Base-by-base conservation (phyloP, 2,329 filamentous ascomycete species). In the Dactylellina cionopaga region DNA sequence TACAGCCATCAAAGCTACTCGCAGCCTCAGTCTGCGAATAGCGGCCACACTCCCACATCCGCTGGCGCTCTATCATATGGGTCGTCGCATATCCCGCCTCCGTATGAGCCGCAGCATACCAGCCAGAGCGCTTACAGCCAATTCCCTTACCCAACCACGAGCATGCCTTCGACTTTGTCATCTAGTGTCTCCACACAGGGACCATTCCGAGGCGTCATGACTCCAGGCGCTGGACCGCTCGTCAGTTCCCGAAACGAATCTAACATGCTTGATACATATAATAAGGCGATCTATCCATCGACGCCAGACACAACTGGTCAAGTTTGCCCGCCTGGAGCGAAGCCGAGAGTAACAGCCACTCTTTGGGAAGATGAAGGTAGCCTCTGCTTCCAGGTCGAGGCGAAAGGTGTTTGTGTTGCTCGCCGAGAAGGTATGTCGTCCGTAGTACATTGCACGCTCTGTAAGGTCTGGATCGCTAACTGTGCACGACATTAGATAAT, bases 361-460 rank as follows among this genome's bases (percentile, higher is more conserved):
- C 81, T 99, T 22, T 99, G 95, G 95, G 95, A 98, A 83, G 95
- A 99, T 76, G 95, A 99, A 79, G 95, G 95, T 31, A 98, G 92
- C 79, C 84, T 98, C 27, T 99, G 95, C 82, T 99, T 98, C 80
- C 95, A 98, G 80, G 95, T 98, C 1, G 95, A 98, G 81, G 94
- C 95, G 2, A 90, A 95, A 76, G 94, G 94, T 49, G 94, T 99
- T 58, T 99, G 95, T 80, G 95, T 98, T 65, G 94, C 94, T 58
- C 88, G 95, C 76, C 86, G 95, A 79, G 94, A 98, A 87, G 92
- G 92, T 95, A 82, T 76, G 84, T 78, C 43, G 39, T 41, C 44
- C 35, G 43, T 37, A 58, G 47, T 17, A 43, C 27, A 41, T 35
- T 55, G 39, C 35, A 69, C 56, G 35, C 47, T 71, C 43, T 37